Base-by-base conservation (phyloP, 352 stramenopile species). In the Phytophthora sojae region DNA sequence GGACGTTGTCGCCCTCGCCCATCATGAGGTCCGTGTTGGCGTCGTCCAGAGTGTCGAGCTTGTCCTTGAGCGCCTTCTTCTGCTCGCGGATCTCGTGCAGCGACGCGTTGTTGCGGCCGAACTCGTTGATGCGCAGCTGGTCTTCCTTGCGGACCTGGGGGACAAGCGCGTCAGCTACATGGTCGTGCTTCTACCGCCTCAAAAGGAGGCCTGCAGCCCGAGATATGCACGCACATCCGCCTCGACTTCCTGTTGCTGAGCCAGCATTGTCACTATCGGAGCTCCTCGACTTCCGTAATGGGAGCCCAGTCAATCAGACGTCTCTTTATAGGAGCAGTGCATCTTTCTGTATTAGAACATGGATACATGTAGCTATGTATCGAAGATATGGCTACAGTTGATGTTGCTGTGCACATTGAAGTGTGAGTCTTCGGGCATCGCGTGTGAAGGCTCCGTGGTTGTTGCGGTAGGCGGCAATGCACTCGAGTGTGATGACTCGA, bases 11-110 rank as follows among this genome's bases (percentile, higher is more conserved):
- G 69, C 89, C 90, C 54, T 96, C 89, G 57, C 86, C 88, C 94
- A 99, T 99, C 96, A 99, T 99, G 42, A 99, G 88, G 88, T 99
- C 97, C 64, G 97, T 98, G 54, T 92, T 98, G 50, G 97, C 97
- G 80, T 99, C 97, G 69, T 99, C 96, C 56, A 99, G 79, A 64
- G 96, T 96, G 77, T 99, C 97, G 44, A 99, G 69, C 49, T 96
- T 92, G 85, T 98, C 97, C 91, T 99, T 97, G 51, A 98, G 76
- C 37, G 83, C 80, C 64, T 96, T 92, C 71, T 93, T 91, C 74
- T 99, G 93, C 26, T 92, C 88, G 72, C 90, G 84, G 49, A 99
- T 87, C 78, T 99, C 95, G 73, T 97, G 80, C 64, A 99, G 81
- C 49, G 90, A 77, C 32, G 95, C 95, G 85, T 99, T 99, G 75